Base-by-base conservation (phyloP, 2,329 filamentous ascomycete species). In the Ambrosiella beaveri region DNA sequence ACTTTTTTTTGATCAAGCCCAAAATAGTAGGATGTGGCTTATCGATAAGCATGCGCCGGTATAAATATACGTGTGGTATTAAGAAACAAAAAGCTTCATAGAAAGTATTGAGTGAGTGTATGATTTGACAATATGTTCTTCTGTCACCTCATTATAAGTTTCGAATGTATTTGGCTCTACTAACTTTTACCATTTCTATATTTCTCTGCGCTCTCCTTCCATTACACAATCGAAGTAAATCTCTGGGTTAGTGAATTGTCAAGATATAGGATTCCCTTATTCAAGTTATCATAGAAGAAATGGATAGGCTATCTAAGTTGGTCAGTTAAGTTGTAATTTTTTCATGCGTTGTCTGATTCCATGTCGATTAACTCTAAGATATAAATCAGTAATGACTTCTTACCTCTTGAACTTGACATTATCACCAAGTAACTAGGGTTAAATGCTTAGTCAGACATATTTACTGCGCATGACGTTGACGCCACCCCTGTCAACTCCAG, bases 1-100 rank as follows among this genome's bases (percentile, higher is more conserved):
- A 60, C 56, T 57, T 60, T 60, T 59, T 60, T 57, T 53, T 50
- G 45, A 39, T 53, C 38, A 15, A 56, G 54, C 58, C 54, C 11
- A 56, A 59, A 56, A 55, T 51, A 55, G 55, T 60, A 57, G 49
- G 27, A 41, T 35, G 15, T 17, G 13, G 38, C 52, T 60, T 60
- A 60, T 60, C 59, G 59, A 60, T 60, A 60, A 39, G 37, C 7
- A 51, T 37, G 19, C 17, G 19, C 27, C 5, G 5, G 3, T 27
- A 27, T 27, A 27, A 27, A 4, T 27, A 27, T 27, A 27, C 5
- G 5, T 27, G 27, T 27, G 27, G 27, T 4, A 51, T 51, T 47
- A 12, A n/a, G 40, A 41, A 17, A 47, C 11, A 47, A 15, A 13
- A 47, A 3, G 44, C n/a, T 47, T 47, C 40, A 3, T 41, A 11